Base-by-base conservation (phyloP, 176 grass and related monocot species). In the Oryza meridionalis region DNA sequence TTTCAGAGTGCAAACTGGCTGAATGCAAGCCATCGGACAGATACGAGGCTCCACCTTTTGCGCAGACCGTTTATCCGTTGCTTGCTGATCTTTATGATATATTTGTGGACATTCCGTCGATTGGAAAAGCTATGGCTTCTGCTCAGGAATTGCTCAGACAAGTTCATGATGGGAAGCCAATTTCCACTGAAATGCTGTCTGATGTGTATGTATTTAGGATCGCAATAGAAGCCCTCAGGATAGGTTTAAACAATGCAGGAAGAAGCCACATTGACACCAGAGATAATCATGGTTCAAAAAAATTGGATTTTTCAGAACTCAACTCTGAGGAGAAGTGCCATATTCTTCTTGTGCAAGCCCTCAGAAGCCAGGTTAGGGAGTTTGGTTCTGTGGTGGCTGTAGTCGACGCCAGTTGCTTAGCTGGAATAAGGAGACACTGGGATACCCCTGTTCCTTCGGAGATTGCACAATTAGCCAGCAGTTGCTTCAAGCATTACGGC, bases 351-450 rank as follows among this genome's bases (percentile, higher is more conserved):
- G 91, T 82, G 49, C 90, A 96, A 84, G 91, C 94, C 45, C 86
- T 96, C 38, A 93, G 83, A 87, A 89, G 72, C 65, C 94, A 96
- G 62, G 65, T 90, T 32, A 91, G 70, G 65, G 92, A 91, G 81
- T 91, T 88, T 26, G 89, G 91, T 83, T 93, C 89, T 51, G 91
- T 93, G 42, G 94, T 96, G 26, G 94, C 91, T 79, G 40, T 96
- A 81, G 89, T 96, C 82, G 86, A 96, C 73, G 86, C 91, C 13
- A 87, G 91, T 58, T 96, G 80, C 40, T 89, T 96, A 79, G 24
- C 84, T 91, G 94, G 94, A 86, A 93, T 96, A 80, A 91, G 94
- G 74, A 91, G 78, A 64, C 86, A 96, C 49, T 96, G 94, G 94
- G 91, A 89, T 21, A 96, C 91, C 50, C 84, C 81, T 73, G 80